Percentiles rank a stretch among this genome's conserved stretches.
These are phyloP conservation scores for Colletotrichum scovillei DNA, from an alignment of 2,329 filamentous ascomycete species.

Conservation along the genomic window DNA sequence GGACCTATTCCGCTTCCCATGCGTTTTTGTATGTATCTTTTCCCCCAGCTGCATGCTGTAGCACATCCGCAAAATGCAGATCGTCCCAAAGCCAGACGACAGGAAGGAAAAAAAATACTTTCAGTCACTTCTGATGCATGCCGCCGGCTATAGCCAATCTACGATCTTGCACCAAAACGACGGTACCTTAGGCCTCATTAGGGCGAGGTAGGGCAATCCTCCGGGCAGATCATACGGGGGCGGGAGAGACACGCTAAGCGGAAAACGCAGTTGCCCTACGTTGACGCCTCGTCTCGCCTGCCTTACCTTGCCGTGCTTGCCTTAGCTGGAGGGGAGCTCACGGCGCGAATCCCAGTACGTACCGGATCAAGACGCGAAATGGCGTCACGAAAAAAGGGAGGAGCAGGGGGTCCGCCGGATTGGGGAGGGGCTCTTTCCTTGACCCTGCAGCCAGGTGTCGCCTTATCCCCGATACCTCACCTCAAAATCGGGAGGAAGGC, in stretches of 20 bases:
- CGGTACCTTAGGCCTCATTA: constrained; percentile 5
- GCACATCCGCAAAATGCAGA: background rate
- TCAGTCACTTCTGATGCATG: background rate
- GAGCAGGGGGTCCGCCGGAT: background rate
- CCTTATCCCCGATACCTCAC: background rate
- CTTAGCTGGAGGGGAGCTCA: constrained; percentile 15
- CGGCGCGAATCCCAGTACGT: constrained; percentile 16
- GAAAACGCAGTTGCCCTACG: constrained; percentile 11
- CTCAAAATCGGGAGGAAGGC: background rate
- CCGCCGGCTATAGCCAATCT: background rate
- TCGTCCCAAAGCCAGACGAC: background rate
- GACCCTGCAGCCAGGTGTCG: background rate
- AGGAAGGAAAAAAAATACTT: background rate
- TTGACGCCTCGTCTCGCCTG: constrained; percentile 10
- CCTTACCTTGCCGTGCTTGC: constrained; percentile 11
- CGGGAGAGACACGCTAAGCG: constrained; percentile 28
- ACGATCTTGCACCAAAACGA: background rate
- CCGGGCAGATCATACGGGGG: constrained; percentile 32
- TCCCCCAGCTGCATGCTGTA: too few relatives aligned
- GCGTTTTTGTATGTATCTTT: background rate
- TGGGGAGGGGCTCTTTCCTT: background rate
- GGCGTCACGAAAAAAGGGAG: constrained; percentile 24
- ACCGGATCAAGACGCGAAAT: constrained; percentile 21
- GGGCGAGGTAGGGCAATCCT: constrained; percentile 15
- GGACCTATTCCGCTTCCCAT: background rate